Evolutionary conservation across 2,329 filamentous ascomycete genomes (phyloP).

Genomic region (Amesomyces nigricolor): DNA sequence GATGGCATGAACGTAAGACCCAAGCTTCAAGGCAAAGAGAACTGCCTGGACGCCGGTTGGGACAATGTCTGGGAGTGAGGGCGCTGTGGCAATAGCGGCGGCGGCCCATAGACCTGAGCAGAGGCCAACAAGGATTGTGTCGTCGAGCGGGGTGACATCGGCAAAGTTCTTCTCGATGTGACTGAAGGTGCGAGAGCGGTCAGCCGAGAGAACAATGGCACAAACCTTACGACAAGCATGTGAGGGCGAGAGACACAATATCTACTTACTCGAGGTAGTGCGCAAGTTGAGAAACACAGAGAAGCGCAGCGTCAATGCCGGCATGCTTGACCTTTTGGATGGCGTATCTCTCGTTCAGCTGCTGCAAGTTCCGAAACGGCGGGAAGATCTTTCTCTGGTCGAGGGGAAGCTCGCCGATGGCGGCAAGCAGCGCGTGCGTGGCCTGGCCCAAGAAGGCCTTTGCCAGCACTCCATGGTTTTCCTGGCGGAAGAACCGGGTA

Average conservation of each 20-base stretch:
- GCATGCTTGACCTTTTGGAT: conserved; percentile 51
- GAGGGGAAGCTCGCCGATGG: conserved; percentile 52
- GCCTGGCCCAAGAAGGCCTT: conserved; percentile 57
- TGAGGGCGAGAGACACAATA: neutral
- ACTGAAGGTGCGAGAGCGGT: conserved; percentile 29
- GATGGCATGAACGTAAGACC: conserved; percentile 48
- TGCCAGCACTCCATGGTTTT: conserved; percentile 46
- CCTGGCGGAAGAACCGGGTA: conserved; percentile 45
- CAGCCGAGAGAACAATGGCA: neutral
- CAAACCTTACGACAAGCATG: neutral
- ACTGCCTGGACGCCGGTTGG: conserved; percentile 59
- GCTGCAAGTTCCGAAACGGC: conserved; percentile 55
- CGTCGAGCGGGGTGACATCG: conserved; percentile 44
- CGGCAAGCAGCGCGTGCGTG: conserved; percentile 52
- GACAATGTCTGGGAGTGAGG: conserved; percentile 56
- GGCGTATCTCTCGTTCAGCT: conserved; percentile 61
- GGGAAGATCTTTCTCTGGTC: conserved; percentile 55
- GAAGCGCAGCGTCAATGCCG: conserved; percentile 58
- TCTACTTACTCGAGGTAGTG: conserved; percentile 61
- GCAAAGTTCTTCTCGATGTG: conserved; percentile 50
- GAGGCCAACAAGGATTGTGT: conserved; percentile 56
- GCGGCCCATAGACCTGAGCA: conserved; percentile 67
- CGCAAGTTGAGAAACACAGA: conserved; percentile 59
- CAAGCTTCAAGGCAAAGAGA: conserved; percentile 60
- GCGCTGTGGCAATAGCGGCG: conserved; percentile 58